A percentile compares a stretch with the other conserved stretches of the same genome.
These are phyloP conservation scores for Pseudogymnoascus destructans DNA, from an alignment of 2,329 filamentous ascomycete genomes.

Conservation along the genomic window DNA sequence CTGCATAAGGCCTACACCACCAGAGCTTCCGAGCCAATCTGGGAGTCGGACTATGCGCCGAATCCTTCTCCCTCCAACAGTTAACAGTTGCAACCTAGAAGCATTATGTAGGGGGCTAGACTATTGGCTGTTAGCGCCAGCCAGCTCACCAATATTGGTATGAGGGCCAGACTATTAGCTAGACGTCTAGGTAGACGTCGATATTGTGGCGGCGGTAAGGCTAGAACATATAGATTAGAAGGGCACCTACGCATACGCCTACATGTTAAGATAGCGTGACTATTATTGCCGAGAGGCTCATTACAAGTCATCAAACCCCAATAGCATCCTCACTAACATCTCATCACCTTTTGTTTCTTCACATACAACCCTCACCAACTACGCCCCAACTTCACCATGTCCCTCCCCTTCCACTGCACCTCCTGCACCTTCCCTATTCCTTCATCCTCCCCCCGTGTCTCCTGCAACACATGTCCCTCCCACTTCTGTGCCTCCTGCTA, in stretches of 20 bases:
- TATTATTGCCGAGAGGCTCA: background rate
- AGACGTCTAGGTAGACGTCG: too few relatives aligned
- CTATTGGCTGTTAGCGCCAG: background rate
- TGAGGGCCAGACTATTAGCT: background rate
- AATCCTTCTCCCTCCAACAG: too few relatives aligned
- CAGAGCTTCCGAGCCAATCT: too few relatives aligned
- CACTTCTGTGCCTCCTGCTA: background rate
- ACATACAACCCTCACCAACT: background rate
- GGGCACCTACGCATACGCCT: background rate
- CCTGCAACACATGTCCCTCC: background rate
- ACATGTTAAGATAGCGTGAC: background rate
- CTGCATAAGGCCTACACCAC: too few relatives aligned
- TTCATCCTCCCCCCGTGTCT: background rate
- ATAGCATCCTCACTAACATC: background rate
- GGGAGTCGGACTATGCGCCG: too few relatives aligned
- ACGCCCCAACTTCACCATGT: background rate
- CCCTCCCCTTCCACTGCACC: background rate
- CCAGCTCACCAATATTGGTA: background rate
- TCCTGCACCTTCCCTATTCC: background rate
- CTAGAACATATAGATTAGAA: background rate
- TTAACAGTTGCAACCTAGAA: too few relatives aligned
- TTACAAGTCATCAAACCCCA: background rate
- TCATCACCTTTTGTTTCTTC: background rate
- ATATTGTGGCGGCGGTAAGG: background rate
- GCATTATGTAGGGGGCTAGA: constrained; percentile 1